These are phyloP conservation scores for Testicularia cyperi DNA, from an alignment of 1,284 basidiomycete species.

Conservation along the genomic window DNA sequence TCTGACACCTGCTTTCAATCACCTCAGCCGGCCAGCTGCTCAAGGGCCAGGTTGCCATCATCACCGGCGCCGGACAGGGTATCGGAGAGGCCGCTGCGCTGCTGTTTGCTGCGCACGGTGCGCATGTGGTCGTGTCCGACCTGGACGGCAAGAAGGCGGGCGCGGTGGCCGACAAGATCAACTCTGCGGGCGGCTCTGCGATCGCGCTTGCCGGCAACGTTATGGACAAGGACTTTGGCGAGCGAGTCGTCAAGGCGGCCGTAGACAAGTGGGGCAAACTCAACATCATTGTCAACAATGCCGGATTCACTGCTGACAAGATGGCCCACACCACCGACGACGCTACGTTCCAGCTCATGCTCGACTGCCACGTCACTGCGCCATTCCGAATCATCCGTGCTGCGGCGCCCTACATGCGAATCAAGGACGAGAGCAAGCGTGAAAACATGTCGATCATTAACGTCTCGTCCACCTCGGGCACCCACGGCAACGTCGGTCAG, in stretches of 20 bases:
- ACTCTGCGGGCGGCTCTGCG: conserved; percentile 71
- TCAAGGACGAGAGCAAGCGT: conserved; percentile 67
- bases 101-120: conserved; percentile 79
- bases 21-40: conserved; percentile 37
- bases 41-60: conserved; percentile 77
- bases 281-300: conserved; percentile 73
- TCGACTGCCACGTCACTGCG: conserved; percentile 66
- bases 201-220: conserved; percentile 47
- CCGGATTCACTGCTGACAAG: conserved; percentile 80
- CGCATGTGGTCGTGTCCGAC: conserved; percentile 77
- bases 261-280: conserved; percentile 62
- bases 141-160: conserved; percentile 62
- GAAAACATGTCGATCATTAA: conserved; percentile 67
- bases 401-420: conserved; percentile 78
- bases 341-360: conserved; percentile 76
- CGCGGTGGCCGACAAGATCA: conserved; percentile 63
- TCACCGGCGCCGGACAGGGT: conserved; percentile 68
- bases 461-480: conserved; percentile 41
- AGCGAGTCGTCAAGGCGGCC: conserved; percentile 74
- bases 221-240: conserved; percentile 69
- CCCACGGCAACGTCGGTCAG: conserved; percentile 68
- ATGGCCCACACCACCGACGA: conserved; percentile 86
- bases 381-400: conserved; percentile 81
- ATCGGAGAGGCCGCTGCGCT: conserved; percentile 66
- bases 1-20: no score